Percentiles rank a stretch among this genome's conserved stretches.
These are phyloP conservation scores for Chlorencoelia australis DNA, from an alignment of 2,329 filamentous ascomycete species.

Conservation along the genomic window DNA sequence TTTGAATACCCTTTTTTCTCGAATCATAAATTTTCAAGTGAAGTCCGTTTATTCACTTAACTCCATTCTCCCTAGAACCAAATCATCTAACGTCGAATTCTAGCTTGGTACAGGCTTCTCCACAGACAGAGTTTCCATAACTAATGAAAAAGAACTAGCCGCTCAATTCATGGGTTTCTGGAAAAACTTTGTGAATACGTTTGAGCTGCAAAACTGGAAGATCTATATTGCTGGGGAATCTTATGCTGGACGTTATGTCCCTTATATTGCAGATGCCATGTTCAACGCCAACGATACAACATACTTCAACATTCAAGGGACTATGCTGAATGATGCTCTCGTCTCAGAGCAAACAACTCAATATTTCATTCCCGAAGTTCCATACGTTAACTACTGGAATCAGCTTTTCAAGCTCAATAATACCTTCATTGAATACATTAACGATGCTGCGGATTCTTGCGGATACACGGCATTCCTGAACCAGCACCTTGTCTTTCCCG, in stretches of 20 bases:
- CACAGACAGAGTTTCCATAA: conserved; percentile 43
- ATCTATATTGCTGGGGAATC: conserved; percentile 67
- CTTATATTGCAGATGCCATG: conserved; percentile 66
- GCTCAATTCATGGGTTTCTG: conserved; percentile 69
- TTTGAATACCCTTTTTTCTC: too few relatives aligned
- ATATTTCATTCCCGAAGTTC: conserved; percentile 38
- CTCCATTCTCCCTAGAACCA: too few relatives aligned
- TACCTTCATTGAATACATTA: conserved; percentile 42
- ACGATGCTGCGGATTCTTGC: conserved; percentile 43
- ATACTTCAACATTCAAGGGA: conserved; percentile 58
- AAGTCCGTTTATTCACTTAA: too few relatives aligned
- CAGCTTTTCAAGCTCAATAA: conserved; percentile 55
- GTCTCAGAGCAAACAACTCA: conserved; percentile 42
- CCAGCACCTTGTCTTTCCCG: conserved; percentile 59
- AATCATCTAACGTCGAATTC: too few relatives aligned
- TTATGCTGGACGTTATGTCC: conserved; percentile 58
- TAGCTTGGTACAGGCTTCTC: conserved; percentile 24
- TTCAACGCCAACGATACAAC: conserved; percentile 44
- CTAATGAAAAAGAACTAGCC: conserved; percentile 56
- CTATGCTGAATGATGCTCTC: conserved; percentile 64
- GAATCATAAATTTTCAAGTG: too few relatives aligned
- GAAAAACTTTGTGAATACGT: conserved; percentile 66
- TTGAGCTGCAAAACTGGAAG: conserved; percentile 55
- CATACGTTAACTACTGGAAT: conserved; percentile 51
- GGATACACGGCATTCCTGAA: conserved; percentile 52